Percentiles rank a stretch among this genome's conserved stretches.
Evolutionary conservation across 1,284 basidiomycete genomes (phyloP).

Genomic region (Lentinus polychrous): DNA sequence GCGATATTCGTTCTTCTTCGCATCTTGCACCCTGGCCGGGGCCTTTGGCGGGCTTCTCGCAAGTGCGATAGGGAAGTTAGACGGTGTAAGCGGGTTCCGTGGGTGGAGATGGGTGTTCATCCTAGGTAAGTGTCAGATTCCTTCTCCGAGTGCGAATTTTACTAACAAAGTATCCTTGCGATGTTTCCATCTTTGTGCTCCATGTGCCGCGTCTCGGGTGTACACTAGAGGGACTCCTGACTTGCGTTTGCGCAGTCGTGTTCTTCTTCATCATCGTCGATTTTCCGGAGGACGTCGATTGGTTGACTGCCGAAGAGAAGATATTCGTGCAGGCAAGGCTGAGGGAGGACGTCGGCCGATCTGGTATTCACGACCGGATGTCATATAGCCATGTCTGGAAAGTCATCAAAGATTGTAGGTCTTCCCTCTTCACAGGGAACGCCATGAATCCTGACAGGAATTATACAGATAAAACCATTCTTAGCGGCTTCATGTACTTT

Average conservation of each 20-base stretch:
- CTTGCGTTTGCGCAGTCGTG: conserved; percentile 23
- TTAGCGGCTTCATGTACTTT: conserved; percentile 27
- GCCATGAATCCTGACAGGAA: background rate
- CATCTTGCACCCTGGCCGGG: conserved; percentile 15
- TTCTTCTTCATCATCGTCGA: conserved; percentile 25
- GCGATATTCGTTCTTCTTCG: conserved; percentile 23
- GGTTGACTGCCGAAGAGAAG: conserved; percentile 24
- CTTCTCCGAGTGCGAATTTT: no score
- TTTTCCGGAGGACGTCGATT: conserved; percentile 25
- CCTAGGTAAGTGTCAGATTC: conserved; percentile 18
- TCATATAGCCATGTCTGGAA: conserved; percentile 15
- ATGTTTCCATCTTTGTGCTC: background rate
- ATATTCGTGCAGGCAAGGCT: conserved; percentile 24
- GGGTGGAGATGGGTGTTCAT: conserved; percentile 28
- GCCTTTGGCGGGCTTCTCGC: conserved; percentile 19
- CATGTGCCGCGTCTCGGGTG: background rate
- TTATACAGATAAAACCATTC: conserved; percentile 23
- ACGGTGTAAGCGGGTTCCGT: conserved; percentile 12
- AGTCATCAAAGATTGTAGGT: conserved; percentile 24
- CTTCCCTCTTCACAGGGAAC: background rate
- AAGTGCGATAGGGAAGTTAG: conserved; percentile 17
- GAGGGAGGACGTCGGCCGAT: conserved; percentile 24
- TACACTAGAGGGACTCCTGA: conserved; percentile 22
- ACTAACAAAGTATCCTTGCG: background rate
- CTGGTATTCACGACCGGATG: conserved; percentile 18